These are phyloP conservation scores for Fraxinus cuspidata DNA, from an alignment of 257 asterid genomes.

Conservation along the genomic window DNA sequence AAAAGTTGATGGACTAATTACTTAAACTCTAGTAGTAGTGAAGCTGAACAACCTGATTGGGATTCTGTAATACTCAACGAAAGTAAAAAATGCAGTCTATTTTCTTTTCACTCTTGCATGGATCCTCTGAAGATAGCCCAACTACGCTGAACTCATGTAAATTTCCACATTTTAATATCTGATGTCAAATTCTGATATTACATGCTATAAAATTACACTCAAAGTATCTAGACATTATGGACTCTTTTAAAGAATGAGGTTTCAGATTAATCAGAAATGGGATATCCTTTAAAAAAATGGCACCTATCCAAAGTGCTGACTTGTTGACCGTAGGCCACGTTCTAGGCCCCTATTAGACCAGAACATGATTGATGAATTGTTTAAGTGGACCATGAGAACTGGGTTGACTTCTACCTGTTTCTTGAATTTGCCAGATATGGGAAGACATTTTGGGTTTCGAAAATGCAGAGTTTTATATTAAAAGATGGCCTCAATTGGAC, in stretches of 20 bases:
- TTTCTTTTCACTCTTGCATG: background rate
- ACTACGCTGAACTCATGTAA: background rate
- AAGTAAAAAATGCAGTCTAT: background rate
- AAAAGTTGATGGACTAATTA: background rate
- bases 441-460: conserved; percentile 97
- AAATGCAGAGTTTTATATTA: conserved; percentile 92
- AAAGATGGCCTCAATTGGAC: conserved; percentile 88
- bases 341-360: background rate
- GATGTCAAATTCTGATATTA: background rate
- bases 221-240: background rate
- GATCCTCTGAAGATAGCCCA: background rate
- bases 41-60: background rate
- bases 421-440: conserved; percentile 73
- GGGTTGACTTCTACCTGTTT: background rate
- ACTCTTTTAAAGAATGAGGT: background rate
- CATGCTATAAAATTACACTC: background rate
- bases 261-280: background rate
- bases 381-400: background rate
- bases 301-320: background rate
- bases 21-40: background rate
- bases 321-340: background rate
- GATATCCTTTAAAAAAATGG: background rate
- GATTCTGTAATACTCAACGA: background rate
- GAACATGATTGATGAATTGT: background rate
- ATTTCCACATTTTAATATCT: background rate